A percentile compares a stretch with the other conserved stretches of the same genome.
These are phyloP conservation scores for Bruguiera gymnorhiza DNA, from an alignment of 345 rosid genomes.

Conservation along the genomic window DNA sequence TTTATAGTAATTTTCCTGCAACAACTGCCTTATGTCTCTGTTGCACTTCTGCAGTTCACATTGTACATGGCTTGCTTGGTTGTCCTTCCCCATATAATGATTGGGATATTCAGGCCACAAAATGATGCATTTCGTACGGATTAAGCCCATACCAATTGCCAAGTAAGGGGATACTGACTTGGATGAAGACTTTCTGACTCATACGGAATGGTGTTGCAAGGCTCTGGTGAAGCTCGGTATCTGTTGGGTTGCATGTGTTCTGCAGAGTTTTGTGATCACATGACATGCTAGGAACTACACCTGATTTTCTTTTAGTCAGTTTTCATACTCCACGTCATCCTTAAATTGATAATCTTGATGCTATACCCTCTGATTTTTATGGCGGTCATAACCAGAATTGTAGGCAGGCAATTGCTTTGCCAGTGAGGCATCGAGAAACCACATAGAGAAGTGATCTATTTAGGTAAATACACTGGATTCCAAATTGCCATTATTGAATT, in stretches of 20 bases:
- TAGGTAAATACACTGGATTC: neutral
- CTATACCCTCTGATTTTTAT: conserved; percentile 10
- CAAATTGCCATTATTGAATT: neutral
- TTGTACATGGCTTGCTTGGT: conserved; percentile 91
- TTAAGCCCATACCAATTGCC: conserved; percentile 34
- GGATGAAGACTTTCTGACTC: conserved; percentile 19
- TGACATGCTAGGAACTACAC: conserved; percentile 3
- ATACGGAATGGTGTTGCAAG: conserved; percentile 14
- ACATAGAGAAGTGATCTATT: neutral
- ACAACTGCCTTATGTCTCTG: conserved; percentile 13
- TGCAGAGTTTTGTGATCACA: conserved; percentile 14
- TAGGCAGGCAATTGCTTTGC: neutral
- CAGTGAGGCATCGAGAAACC: too few relatives aligned
- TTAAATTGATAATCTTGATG: neutral
- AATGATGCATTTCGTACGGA: conserved; percentile 66
- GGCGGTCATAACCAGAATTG: neutral
- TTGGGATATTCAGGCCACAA: conserved; percentile 62
- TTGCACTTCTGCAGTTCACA: conserved; percentile 67
- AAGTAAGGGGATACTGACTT: conserved; percentile 28
- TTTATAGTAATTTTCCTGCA: conserved; percentile 5
- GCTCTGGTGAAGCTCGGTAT: conserved; percentile 8
- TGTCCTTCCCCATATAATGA: conserved; percentile 67
- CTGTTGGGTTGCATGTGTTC: conserved; percentile 3
- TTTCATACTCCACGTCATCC: neutral
- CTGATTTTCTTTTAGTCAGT: conserved; percentile 25